Percentiles rank a stretch among this genome's conserved stretches.
Conservation (phyloP, 331 rosid genomes). For the Pyracantha coccinea region DNA sequence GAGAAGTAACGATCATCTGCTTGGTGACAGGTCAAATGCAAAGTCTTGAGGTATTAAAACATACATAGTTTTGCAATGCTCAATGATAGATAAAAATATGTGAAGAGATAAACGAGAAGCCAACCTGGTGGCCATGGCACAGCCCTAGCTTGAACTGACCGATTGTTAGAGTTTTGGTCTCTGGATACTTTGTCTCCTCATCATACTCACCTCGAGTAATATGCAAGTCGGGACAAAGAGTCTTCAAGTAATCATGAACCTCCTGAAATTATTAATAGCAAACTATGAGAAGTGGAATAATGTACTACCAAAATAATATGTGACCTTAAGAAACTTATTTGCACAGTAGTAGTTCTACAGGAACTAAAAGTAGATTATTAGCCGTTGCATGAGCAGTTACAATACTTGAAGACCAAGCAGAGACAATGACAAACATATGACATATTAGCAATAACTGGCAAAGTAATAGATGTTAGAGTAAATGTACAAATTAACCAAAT, state of each 20-base stretch:
- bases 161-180: conserved; percentile 90
- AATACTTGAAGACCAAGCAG: neutral
- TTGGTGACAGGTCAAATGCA: neutral
- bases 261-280: conserved; percentile 47
- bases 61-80: neutral
- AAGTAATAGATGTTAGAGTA: neutral
- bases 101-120: conserved; percentile 12
- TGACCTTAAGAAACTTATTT: neutral
- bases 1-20: neutral
- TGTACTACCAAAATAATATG: neutral
- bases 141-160: conserved; percentile 97
- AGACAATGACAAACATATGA: neutral
- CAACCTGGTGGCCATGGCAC: conserved; percentile 99
- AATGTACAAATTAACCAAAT: neutral
- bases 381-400: neutral
- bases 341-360: neutral
- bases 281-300: conserved; percentile 11
- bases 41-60: neutral
- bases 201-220: conserved; percentile 92
- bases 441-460: no score
- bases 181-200: conserved; percentile 82
- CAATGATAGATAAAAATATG: neutral
- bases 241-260: conserved; percentile 95
- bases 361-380: neutral
- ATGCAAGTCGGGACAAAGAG: conserved; percentile 95